Base-by-base conservation (phyloP, 768 basidiomycete genomes). In the Amanita polypyramis region DNA sequence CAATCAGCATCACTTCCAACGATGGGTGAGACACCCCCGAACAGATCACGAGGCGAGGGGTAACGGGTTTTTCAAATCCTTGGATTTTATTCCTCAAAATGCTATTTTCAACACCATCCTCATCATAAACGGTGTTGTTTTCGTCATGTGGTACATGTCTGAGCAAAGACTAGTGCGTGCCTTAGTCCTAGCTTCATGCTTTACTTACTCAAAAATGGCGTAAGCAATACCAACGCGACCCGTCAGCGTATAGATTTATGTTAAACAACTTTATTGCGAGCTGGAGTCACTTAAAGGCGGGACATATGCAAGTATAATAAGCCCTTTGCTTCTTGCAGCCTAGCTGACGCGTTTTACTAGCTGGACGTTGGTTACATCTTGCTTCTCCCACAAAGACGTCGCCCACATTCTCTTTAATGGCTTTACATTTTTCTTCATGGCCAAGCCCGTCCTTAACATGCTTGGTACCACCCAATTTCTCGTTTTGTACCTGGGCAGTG, bases 381-480 rank as follows among this genome's bases (percentile, higher is more conserved):
- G 70, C 51, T 91, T 92, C 67, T 86, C 85, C 3, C 86, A 90
- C 56, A 61, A 70, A 54, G 69, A 73, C 23, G 33, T 70, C n/a
- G 52, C 59, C 0, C 87, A 90, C 57, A 73, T 85, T 3, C 53
- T 86, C n/a, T 70, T 87, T 60, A 90, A 90, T 56, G 78, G 76
- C n/a, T 73, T 87, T 57, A 79, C 82, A 0, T 86, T 78, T 63
- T 87, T 72, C 62, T 90, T 85, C 65, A 77, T 89, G 74, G 84
- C 80, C 0, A 76, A 72, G 1, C 63, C 76, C 2, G 77, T 85
- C 40, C 69, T 90, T 21, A 56, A 64, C 14, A 63, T 82, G 38
- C 69, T 91, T 9, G 85, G 86, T 0, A 80, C 76, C 56, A 65
- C 73, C 8, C 72, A 72, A 14, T 91, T 91, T 61, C 59, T 89